A percentile compares a stretch with the other conserved stretches of the same genome.
These are phyloP conservation scores for Penicillium sp. DNA, from an alignment of 2,329 filamentous ascomycete species.

Conservation along the genomic window DNA sequence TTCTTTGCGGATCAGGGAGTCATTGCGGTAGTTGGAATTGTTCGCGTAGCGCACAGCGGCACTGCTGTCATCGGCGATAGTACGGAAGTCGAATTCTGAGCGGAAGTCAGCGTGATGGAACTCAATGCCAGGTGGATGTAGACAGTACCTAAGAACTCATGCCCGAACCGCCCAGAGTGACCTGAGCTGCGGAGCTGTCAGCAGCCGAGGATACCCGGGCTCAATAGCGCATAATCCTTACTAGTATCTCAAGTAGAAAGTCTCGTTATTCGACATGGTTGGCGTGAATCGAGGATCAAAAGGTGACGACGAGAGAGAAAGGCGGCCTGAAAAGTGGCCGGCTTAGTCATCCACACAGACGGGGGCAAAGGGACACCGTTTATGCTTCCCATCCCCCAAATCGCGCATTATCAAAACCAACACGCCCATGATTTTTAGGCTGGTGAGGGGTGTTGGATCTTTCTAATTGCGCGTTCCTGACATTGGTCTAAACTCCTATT, in stretches of 20 bases:
- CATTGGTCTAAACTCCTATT: conserved; percentile 19
- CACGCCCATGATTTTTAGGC: conserved; percentile 37
- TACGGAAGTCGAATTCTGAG: conserved; percentile 92
- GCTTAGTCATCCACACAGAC: conserved; percentile 49
- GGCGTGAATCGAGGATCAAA: conserved; percentile 3
- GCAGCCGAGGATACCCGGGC: conserved; percentile 42
- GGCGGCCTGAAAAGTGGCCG: conserved; percentile 24
- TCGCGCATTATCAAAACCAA: conserved; percentile 29
- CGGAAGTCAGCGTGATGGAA: conserved; percentile 23
- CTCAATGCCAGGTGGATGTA: neutral
- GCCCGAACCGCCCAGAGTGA: conserved; percentile 93
- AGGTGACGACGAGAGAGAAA: conserved; percentile 1
- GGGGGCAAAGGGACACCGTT: conserved; percentile 44
- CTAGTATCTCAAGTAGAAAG: conserved; percentile 98
- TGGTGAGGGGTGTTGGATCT: conserved; percentile 37
- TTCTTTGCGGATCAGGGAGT: conserved; percentile 98
- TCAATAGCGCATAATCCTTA: conserved; percentile 50
- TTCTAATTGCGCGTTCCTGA: conserved; percentile 27
- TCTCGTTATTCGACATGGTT: conserved; percentile 69
- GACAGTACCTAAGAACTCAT: conserved; percentile 85
- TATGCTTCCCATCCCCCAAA: conserved; percentile 31
- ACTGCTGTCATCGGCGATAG: conserved; percentile 86
- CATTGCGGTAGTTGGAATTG: conserved; percentile 99
- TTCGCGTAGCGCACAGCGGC: conserved; percentile 96
- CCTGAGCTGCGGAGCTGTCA: conserved; percentile 69